Conservation (phyloP, 2,329 filamentous ascomycete genomes). For the Pezicula neosporulosa region DNA sequence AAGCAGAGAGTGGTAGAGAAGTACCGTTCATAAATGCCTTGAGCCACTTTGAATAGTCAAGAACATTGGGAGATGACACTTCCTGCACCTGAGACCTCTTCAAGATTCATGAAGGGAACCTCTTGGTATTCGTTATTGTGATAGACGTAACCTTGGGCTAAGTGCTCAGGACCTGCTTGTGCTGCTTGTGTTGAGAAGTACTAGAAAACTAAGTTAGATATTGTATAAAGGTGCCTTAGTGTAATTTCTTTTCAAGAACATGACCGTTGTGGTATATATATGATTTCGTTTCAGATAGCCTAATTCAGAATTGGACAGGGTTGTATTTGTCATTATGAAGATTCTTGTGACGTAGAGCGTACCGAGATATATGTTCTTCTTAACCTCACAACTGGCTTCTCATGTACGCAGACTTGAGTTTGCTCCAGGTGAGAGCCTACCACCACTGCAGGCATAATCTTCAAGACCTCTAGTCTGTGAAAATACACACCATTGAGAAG, state of each 20-base stretch:
- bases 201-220: slow-evolving; percentile 1
- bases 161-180: slow-evolving; percentile 15
- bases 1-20: slow-evolving; percentile 30
- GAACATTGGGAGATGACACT: slow-evolving; percentile 43
- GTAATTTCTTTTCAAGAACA: too few relatives aligned
- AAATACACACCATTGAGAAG: background rate
- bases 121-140: slow-evolving; percentile 23
- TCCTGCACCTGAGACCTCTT: slow-evolving; percentile 38
- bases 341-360: too few relatives aligned
- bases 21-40: slow-evolving; percentile 38
- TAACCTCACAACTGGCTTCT: too few relatives aligned
- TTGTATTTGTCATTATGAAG: too few relatives aligned
- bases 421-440: background rate
- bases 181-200: slow-evolving; percentile 22
- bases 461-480: too few relatives aligned
- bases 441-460: slow-evolving; percentile 9
- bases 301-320: too few relatives aligned
- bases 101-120: slow-evolving; percentile 25
- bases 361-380: too few relatives aligned
- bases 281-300: too few relatives aligned
- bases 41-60: slow-evolving; percentile 51
- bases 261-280: too few relatives aligned
- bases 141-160: slow-evolving; percentile 42
- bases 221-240: too few relatives aligned
- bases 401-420: too few relatives aligned